Evolutionary conservation across 2,329 filamentous ascomycete genomes (phyloP).

Genomic region (Epichloe uncinata): DNA sequence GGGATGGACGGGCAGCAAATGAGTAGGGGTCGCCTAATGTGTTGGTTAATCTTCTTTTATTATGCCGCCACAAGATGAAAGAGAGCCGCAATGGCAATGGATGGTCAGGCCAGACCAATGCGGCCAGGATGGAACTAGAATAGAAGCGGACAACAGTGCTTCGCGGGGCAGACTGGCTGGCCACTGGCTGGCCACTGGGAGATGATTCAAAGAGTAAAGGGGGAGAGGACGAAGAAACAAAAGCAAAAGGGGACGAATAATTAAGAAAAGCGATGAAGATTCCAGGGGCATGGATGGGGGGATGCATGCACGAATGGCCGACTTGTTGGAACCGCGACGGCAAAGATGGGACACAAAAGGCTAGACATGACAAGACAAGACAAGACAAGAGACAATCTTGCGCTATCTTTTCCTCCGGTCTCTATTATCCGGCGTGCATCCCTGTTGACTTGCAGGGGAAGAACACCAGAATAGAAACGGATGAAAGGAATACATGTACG

Average conservation of each 20-base stretch:
- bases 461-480: no score
- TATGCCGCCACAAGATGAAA: background rate
- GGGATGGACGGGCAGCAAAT: background rate
- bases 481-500: no score
- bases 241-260: background rate
- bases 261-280: background rate
- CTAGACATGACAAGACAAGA: no score
- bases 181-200: background rate
- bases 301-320: background rate
- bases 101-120: background rate
- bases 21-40: slow-evolving; percentile 1
- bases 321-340: background rate
- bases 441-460: no score
- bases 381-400: no score
- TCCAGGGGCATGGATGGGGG: background rate
- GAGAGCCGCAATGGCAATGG: background rate
- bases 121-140: background rate
- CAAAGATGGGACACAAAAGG: no score
- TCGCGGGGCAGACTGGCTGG: background rate
- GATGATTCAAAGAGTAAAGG: background rate
- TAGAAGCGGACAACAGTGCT: background rate
- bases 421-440: no score
- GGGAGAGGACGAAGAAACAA: background rate
- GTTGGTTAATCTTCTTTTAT: background rate
- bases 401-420: no score